Evolutionary conservation across 345 rosid species (phyloP).

Genomic region (Populus deltoides): DNA sequence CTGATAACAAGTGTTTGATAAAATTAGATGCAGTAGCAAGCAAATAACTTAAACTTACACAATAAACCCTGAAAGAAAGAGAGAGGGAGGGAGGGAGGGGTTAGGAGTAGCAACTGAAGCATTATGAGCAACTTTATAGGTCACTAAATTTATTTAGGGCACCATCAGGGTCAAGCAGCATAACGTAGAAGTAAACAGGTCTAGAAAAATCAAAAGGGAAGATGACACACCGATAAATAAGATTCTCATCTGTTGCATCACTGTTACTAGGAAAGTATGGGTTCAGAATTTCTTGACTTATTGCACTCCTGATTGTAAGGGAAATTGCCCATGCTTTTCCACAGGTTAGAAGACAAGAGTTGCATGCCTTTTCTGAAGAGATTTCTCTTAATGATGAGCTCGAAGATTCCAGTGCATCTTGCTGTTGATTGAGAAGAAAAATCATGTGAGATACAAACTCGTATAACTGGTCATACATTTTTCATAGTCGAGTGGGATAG

Average conservation of each 20-base stretch:
- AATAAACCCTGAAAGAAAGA: neutral
- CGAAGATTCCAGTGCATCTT: conserved; percentile 48
- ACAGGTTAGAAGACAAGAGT: conserved; percentile 42
- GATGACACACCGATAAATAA: conserved; percentile 61
- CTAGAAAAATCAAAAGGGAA: neutral
- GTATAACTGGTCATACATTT: neutral
- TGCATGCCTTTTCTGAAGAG: conserved; percentile 26
- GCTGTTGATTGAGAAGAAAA: conserved; percentile 23
- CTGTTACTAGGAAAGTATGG: conserved; percentile 35
- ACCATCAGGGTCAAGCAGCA: neutral
- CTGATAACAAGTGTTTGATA: conserved; percentile 26
- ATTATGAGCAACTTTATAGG: neutral
- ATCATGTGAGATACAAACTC: neutral
- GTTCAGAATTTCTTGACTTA: conserved; percentile 52
- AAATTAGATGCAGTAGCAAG: conserved; percentile 2
- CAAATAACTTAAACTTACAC: neutral
- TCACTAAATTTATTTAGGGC: neutral
- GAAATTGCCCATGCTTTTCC: conserved; percentile 77
- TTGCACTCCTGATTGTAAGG: conserved; percentile 39
- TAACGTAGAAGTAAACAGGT: no score
- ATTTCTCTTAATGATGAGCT: conserved; percentile 30
- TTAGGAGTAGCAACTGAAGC: neutral
- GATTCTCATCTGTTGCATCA: conserved; percentile 40
- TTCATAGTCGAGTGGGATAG: neutral
- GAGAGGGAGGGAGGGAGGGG: no score